These are phyloP conservation scores for Blumeriella jaapii DNA, from an alignment of 2,329 filamentous ascomycete genomes.

Conservation along the genomic window DNA sequence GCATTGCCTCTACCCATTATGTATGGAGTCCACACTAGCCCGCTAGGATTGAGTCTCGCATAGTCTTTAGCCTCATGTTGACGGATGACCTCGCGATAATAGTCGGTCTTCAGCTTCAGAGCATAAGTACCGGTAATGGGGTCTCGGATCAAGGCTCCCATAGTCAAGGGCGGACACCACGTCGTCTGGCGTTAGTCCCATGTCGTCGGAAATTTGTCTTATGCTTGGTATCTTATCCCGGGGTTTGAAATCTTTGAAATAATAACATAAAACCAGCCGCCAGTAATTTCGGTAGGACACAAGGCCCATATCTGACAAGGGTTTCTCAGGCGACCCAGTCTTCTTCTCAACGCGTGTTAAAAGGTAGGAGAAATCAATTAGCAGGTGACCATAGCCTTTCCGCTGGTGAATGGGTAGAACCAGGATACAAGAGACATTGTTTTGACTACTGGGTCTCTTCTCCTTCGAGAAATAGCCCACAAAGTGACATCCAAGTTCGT, in stretches of 20 bases:
- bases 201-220: slow-evolving; percentile 68
- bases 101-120: slow-evolving; percentile 73
- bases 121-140: slow-evolving; percentile 82
- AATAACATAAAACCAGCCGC: slow-evolving; percentile 78
- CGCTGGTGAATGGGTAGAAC: slow-evolving; percentile 94
- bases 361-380: slow-evolving; percentile 97
- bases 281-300: slow-evolving; percentile 98
- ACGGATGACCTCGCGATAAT: slow-evolving; percentile 75
- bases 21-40: slow-evolving; percentile 90
- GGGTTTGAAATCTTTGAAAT: slow-evolving; percentile 55
- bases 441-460: slow-evolving; percentile 85
- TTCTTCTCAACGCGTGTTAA: slow-evolving; percentile 87
- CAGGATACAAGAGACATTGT: slow-evolving; percentile 96
- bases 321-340: slow-evolving; percentile 93
- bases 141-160: slow-evolving; percentile 82
- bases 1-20: slow-evolving; percentile 84
- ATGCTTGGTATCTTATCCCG: slow-evolving; percentile 44
- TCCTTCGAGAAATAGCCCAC: slow-evolving; percentile 99
- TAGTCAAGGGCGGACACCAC: slow-evolving; percentile 86
- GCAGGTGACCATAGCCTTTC: slow-evolving; percentile 89
- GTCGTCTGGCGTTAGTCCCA: slow-evolving; percentile 92
- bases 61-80: slow-evolving; percentile 87
- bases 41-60: slow-evolving; percentile 68
- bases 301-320: slow-evolving; percentile 92
- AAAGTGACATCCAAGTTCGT: slow-evolving; percentile 86